Evolutionary conservation across 2,329 filamentous ascomycete species (phyloP).

Genomic region (Dothiorella sarmentorum): DNA sequence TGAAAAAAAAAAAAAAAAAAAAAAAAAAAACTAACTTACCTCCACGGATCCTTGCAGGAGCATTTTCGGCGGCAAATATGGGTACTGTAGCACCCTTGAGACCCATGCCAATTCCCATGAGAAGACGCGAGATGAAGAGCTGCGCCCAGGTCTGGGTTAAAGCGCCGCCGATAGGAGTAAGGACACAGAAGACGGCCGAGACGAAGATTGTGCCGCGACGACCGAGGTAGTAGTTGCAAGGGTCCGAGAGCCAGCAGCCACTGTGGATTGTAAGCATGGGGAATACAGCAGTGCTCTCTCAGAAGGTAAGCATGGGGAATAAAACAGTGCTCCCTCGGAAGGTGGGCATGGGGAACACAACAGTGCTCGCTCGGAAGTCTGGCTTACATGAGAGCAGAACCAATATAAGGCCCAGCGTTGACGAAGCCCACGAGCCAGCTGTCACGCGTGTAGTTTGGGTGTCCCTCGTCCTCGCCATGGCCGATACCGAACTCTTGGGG

Average conservation of each 20-base stretch:
- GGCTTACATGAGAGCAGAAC: slow-evolving; percentile 57
- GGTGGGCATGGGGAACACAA: neutral
- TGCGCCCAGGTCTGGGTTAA: slow-evolving; percentile 70
- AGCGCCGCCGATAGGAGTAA: slow-evolving; percentile 46
- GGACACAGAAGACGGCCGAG: slow-evolving; percentile 64
- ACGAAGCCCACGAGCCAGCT: slow-evolving; percentile 59
- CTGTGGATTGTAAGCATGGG: neutral
- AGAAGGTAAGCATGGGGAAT: no score
- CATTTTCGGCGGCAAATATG: slow-evolving; percentile 72
- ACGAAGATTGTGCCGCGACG: slow-evolving; percentile 75
- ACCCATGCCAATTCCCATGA: slow-evolving; percentile 75
- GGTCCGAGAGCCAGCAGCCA: slow-evolving; percentile 71
- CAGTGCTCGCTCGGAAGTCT: no score
- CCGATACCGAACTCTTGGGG: slow-evolving; percentile 52
- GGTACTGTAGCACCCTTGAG: slow-evolving; percentile 72
- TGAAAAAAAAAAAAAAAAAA: no score
- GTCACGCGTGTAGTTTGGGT: slow-evolving; percentile 7
- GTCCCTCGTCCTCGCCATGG: slow-evolving; percentile 25
- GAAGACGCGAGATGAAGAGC: slow-evolving; percentile 66
- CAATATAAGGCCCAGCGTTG: slow-evolving; percentile 62
- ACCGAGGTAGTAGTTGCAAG: slow-evolving; percentile 67
- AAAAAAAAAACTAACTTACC: no score
- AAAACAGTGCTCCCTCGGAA: no score
- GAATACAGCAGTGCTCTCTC: no score
- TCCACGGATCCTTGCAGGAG: slow-evolving; percentile 43